Evolutionary conservation across 2,329 filamentous ascomycete species (phyloP), one percentile per base, ranked within the genome.

Genomic region (Pseudopyrenochaeta lycopersici): DNA sequence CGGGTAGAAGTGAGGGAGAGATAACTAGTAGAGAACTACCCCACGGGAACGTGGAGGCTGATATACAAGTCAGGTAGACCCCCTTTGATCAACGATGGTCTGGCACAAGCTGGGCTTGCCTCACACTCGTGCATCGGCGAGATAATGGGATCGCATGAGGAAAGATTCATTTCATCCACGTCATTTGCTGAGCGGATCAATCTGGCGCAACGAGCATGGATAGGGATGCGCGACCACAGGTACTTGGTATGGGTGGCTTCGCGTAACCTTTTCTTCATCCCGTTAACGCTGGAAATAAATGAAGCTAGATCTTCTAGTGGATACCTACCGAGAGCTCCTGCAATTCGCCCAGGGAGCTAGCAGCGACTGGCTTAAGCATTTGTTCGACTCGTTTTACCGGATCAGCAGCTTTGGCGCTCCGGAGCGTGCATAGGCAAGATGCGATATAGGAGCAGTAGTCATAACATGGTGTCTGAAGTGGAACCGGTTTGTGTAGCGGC

Each of bases 131-230:
- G 71, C 72, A 72, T 74, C 66, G 71, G 70, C 59, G 65, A 72
- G 73, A 75, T 73, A 74, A 62, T 69, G 64, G 51, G 60, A 67
- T 71, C 54, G 63, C 64, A 67, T 68, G 53, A 66, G 65, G 56
- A 62, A 69, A 64, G 60, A 57, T 56, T 53, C 58, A 54, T 64
- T 65, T 60, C 52, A 57, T 64, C 68, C 71, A 73, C 70, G 70
- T 73, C 71, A 76, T 73, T 72, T 74, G 70, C 66, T 70, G 68
- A 66, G 62, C 68, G 68, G 64, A 64, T 72, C 71, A 73, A 70
- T 71, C 58, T 70, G 66, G 68, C 61, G 66, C 58, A 61, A 68
- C 60, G 63, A 67, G 67, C 70, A 74, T 71, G 71, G 67, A 64
- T 68, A 66, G 54, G 58, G 62, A 70, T 73, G 66, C 60, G 62